phyloP scores from a whole-genome alignment of 441 rosid genomes.

The Heliophila coronopifolia region DNA sequence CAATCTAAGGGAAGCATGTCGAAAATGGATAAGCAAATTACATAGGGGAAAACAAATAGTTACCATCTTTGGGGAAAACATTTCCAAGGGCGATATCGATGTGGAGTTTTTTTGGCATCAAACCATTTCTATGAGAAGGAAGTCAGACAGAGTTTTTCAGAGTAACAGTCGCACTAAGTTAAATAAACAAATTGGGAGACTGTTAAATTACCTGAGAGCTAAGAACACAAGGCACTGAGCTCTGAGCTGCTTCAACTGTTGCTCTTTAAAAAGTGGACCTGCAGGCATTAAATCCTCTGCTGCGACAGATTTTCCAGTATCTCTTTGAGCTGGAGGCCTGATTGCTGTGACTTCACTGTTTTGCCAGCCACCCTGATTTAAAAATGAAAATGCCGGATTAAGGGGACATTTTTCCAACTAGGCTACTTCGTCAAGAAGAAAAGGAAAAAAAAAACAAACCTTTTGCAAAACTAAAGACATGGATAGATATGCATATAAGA shows the following conservation, averaged over 20 bases:
- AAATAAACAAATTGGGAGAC: constrained; percentile 12
- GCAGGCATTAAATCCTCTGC: constrained; percentile 35
- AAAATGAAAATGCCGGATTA: neutral
- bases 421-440: neutral
- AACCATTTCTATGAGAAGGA: constrained; percentile 47
- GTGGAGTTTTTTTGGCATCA: constrained; percentile 83
- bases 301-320: constrained; percentile 57
- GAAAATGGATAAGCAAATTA: constrained; percentile 5
- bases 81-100: constrained; percentile 85
- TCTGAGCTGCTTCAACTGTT: constrained; percentile 88
- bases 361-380: constrained; percentile 48
- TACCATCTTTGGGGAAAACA: constrained; percentile 66
- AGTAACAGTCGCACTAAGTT: neutral
- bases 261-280: constrained; percentile 79
- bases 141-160: constrained; percentile 18
- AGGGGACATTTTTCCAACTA: neutral
- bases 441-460: neutral
- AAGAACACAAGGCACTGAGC: constrained; percentile 95
- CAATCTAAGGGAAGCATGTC: constrained; percentile 30
- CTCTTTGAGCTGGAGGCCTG: constrained; percentile 48
- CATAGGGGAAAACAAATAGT: constrained; percentile 6
- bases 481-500: neutral
- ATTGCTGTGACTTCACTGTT: constrained; percentile 43
- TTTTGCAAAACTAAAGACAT: neutral
- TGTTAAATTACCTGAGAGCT: constrained; percentile 65